Evolutionary conservation across 2,329 filamentous ascomycete species (phyloP).

Genomic region (Cladophialophora psammophila): DNA sequence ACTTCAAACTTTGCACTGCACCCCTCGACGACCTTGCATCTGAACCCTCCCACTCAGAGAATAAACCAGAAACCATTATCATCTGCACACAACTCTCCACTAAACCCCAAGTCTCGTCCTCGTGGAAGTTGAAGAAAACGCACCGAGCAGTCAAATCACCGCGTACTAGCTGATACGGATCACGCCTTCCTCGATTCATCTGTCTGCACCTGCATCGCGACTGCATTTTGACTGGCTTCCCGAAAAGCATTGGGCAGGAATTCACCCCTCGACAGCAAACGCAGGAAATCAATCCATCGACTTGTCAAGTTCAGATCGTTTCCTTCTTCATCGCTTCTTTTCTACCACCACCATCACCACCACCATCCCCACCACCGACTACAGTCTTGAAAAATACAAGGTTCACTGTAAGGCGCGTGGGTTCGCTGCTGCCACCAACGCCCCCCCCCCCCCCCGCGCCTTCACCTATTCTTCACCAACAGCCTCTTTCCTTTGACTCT

Average conservation of each 20-base stretch:
- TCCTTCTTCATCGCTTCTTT: background rate
- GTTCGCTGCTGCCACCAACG: background rate
- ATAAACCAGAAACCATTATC: background rate
- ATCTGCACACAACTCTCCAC: background rate
- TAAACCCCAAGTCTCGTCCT: background rate
- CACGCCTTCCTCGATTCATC: conserved; percentile 5
- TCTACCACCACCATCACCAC: background rate
- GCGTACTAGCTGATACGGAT: background rate
- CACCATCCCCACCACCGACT: background rate
- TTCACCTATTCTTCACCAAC: background rate
- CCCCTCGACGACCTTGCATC: background rate
- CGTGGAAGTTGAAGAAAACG: background rate
- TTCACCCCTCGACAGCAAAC: background rate
- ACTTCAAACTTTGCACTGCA: background rate
- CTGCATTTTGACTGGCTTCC: conserved; percentile 1
- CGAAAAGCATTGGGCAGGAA: conserved; percentile 5
- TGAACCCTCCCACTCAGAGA: background rate
- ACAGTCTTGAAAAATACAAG: background rate
- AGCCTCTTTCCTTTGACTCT: background rate
- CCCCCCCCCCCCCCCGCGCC: no score
- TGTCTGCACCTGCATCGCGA: background rate
- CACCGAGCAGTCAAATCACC: background rate
- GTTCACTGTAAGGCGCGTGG: background rate
- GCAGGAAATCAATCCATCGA: background rate
- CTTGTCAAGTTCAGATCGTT: background rate